Base-by-base conservation (phyloP, 2,329 filamentous ascomycete genomes). In the Didymosphaeria variabile region DNA sequence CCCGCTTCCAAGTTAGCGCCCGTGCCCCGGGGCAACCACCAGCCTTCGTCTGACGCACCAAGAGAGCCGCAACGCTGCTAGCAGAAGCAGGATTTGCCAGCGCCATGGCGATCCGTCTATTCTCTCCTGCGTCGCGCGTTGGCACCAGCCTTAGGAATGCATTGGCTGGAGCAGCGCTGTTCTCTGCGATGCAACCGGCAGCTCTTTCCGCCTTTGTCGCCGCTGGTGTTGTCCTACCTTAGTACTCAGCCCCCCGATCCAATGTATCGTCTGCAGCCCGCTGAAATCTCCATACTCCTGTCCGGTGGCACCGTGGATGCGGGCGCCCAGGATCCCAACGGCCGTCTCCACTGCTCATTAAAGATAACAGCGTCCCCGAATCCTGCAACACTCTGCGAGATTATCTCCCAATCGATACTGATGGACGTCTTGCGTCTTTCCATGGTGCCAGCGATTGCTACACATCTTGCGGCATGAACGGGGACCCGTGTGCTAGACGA, bases 321-420 rank as follows among this genome's bases (percentile, higher is more conserved):
- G n/a, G 21, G 40, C 9, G 38, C 38, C 34, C 34, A 40, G 36
- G 2, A 29, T 9, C 1, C 9, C 40, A 58, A 53, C 38, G 56
- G 50, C 42, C 38, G 50, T 42, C 26, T 31, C 57, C 19, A 19
- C 26, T 40, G 46, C 51, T 53, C 38, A 59, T 54, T 49, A 40
- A 49, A 53, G 57, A 59, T 54, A 59, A 55, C 57, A 32, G 40
- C 19, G 2, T 19, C 52, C 54, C 19, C 42, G 15, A 5, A 47
- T 47, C 54, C 42, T 56, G 31, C 54, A 26, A 15, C 44, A 47
- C 31, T 12, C 17, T 15, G 42, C 42, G 54, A 56, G 32, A 45
- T 44, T 21, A 10, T 44, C 13, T 7, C 15, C 17, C n/a, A n/a
- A 44, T 45, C 23, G 26, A 32, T 10, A 45, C 23, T 9, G 29